Evolutionary conservation across 2,329 filamentous ascomycete species (phyloP).

Genomic region (Paecilomyces dactylethromorphus): DNA sequence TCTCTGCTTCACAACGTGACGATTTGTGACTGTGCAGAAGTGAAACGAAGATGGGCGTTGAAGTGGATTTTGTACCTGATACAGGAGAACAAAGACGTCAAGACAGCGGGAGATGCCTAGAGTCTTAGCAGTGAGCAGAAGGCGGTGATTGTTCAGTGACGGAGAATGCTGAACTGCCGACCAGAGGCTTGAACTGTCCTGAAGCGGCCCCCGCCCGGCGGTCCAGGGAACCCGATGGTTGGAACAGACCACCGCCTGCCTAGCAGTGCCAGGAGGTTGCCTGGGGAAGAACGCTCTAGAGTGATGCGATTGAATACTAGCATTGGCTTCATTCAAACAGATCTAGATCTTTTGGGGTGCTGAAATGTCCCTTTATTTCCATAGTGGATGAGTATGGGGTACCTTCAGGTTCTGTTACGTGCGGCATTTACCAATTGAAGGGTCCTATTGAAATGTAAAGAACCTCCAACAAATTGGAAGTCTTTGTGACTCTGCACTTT

Average conservation of each 20-base stretch:
- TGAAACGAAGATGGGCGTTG: neutral
- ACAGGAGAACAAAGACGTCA: neutral
- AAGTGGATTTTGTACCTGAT: neutral
- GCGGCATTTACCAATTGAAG: too few relatives aligned
- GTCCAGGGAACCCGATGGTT: neutral
- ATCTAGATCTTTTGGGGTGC: too few relatives aligned
- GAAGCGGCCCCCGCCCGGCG: neutral
- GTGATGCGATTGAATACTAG: neutral
- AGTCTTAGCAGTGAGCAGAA: neutral
- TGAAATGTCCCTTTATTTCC: too few relatives aligned
- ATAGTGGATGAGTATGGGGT: too few relatives aligned
- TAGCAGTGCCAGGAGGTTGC: neutral
- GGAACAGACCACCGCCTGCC: neutral
- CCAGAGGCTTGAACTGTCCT: neutral
- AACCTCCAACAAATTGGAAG: too few relatives aligned
- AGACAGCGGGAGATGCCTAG: neutral
- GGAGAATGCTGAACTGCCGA: neutral
- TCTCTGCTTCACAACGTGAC: neutral
- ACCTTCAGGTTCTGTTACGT: too few relatives aligned
- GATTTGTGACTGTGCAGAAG: neutral
- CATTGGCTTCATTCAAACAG: neutral
- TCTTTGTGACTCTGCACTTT: neutral
- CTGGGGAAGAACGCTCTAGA: neutral
- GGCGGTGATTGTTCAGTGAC: neutral
- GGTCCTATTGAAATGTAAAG: too few relatives aligned